phyloP scores from a whole-genome alignment of 495 filamentous ascomycete species.

The Penicillium manginii region DNA sequence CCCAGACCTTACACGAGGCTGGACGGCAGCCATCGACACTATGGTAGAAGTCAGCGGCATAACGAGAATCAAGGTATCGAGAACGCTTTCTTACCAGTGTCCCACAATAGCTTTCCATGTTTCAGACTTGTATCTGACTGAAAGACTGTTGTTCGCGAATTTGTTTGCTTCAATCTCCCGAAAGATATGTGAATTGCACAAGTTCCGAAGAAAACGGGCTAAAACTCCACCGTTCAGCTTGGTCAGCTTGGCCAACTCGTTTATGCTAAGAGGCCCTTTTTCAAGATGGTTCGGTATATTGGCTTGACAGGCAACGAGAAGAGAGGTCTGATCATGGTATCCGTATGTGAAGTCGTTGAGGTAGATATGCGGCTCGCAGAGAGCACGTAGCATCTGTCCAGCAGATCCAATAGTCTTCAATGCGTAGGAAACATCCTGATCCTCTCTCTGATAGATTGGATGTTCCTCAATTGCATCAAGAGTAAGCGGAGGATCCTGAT shows the following conservation, averaged over 20 bases:
- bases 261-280: not conserved
- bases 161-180: not conserved
- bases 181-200: not conserved
- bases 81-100: not conserved
- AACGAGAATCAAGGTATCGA: not conserved
- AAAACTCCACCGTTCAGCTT: not conserved
- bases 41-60: not conserved
- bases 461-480: not conserved
- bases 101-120: not conserved
- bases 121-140: not conserved
- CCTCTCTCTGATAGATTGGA: not conserved
- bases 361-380: not conserved
- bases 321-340: not conserved
- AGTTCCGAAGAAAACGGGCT: not conserved
- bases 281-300: not conserved
- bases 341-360: not conserved
- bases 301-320: not conserved
- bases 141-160: not conserved
- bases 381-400: not conserved
- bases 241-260: not conserved
- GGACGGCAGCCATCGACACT: not conserved
- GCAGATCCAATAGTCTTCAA: not conserved
- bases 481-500: not conserved
- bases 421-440: not conserved
- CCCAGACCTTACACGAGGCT: not conserved